phyloP scores from a whole-genome alignment of 768 basidiomycete species.

The Boletus subparvulus region DNA sequence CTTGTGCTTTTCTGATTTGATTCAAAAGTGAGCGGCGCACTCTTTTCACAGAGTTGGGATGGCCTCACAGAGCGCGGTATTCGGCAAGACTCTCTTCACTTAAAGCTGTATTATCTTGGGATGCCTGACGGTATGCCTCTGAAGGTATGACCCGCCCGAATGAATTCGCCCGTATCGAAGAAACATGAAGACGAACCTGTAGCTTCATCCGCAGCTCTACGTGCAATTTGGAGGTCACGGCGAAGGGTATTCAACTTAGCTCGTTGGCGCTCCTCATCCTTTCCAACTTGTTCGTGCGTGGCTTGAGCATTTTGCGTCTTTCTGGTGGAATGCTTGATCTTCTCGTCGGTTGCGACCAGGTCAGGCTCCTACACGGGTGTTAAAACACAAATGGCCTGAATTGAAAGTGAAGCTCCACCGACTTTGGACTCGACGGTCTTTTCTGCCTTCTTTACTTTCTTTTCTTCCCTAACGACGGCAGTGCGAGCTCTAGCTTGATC shows the following conservation, averaged over 20 bases:
- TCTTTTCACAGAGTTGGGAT: neutral
- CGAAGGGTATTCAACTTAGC: conserved; percentile 55
- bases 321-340: conserved; percentile 81
- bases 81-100: conserved; percentile 84
- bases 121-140: conserved; percentile 76
- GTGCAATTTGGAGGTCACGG: conserved; percentile 65
- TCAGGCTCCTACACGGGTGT: conserved; percentile 67
- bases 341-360: conserved; percentile 78
- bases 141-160: conserved; percentile 10
- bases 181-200: conserved; percentile 52
- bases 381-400: neutral
- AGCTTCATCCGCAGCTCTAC: conserved; percentile 70
- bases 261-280: conserved; percentile 54
- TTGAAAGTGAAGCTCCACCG: conserved; percentile 10
- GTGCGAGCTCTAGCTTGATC: conserved; percentile 79
- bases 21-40: conserved; percentile 1
- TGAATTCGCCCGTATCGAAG: neutral
- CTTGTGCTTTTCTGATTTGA: conserved; percentile 65
- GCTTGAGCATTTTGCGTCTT: conserved; percentile 72
- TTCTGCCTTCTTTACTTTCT: conserved; percentile 86
- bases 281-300: conserved; percentile 60
- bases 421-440: conserved; percentile 86
- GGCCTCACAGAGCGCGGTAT: conserved; percentile 46
- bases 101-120: conserved; percentile 73
- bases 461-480: conserved; percentile 79